Base-by-base conservation (phyloP, 345 rosid species). In the Arabis alpina region DNA sequence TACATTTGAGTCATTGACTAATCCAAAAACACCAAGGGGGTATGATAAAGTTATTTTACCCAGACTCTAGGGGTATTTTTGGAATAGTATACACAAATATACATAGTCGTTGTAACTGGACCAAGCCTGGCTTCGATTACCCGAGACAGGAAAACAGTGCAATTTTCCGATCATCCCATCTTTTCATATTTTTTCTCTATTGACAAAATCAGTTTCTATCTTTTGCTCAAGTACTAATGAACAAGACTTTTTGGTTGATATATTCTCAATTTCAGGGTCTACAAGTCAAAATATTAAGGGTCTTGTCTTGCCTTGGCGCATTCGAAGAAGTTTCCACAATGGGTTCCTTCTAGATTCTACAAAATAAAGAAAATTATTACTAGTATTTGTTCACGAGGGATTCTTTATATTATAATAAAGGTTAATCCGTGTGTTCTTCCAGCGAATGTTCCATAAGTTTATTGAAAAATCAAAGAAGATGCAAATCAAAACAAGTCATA, bases 401-500 rank as follows among this genome's bases (percentile, higher is more conserved):
- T 52, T 15, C 10, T 15, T 45, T 15, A 1, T 8, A 37, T 23
- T 48, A 52, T 7, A 67, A 34, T 12, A 60, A 32, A n/a, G 39
- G 27, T 44, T 10, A 23, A 24, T 8, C 16, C 28, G 37, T 36
- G 70, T 54, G 11, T 44, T 8, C 36, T 59, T 50, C 63, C 68
- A 67, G 6, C 13, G 41, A 66, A 36, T 23, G 40, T 44, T 68
- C 74, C 30, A 68, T 11, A 66, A 66, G 19, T 42, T 23, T 43
- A 45, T 44, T 61, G 78, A 68, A 45, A 13, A n/a, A 10, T 14
- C 44, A 13, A 66, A 42, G 54, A 66, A 58, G 72, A 58, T 57
- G 51, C 61, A 59, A 73, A 72, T 54, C 49, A 45, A 52, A 25
- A 67, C 13, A 61, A 61, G 56, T 67, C 42, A 53, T 43, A 19